These are phyloP conservation scores for Pseudoscleropodium purum DNA, from an alignment of 225 moss, liverwort and hornwort species.

Conservation along the genomic window DNA sequence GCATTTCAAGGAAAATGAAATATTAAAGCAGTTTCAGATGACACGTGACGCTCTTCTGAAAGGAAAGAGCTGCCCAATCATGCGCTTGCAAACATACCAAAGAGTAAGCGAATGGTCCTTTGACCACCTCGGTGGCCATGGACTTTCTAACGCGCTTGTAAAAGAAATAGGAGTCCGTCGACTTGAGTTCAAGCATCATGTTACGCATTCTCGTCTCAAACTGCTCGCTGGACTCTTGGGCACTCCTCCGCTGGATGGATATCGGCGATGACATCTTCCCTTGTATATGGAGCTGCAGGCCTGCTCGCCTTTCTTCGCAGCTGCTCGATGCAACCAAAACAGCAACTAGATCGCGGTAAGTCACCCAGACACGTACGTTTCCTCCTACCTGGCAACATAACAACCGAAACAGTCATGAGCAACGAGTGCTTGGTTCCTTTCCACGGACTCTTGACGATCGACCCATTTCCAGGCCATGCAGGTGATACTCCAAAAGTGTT, in stretches of 20 bases:
- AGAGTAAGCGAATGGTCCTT: neutral
- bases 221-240: neutral
- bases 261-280: neutral
- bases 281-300: no score
- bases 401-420: neutral
- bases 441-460: no score
- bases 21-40: neutral
- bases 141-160: neutral
- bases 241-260: no score
- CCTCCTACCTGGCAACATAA: neutral
- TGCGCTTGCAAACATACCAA: neutral
- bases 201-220: neutral
- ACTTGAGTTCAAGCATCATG: neutral
- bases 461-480: neutral
- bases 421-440: neutral
- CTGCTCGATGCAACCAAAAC: neutral
- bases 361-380: neutral
- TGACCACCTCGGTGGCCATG: neutral
- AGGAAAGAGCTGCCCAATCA: neutral
- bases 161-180: neutral
- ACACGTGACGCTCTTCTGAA: neutral
- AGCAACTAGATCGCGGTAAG: neutral
- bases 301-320: neutral
- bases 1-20: neutral
- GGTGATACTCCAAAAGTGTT: neutral